Conservation (phyloP, 1,284 basidiomycete genomes). For the Ceratorhiza oryzae-sativae region DNA sequence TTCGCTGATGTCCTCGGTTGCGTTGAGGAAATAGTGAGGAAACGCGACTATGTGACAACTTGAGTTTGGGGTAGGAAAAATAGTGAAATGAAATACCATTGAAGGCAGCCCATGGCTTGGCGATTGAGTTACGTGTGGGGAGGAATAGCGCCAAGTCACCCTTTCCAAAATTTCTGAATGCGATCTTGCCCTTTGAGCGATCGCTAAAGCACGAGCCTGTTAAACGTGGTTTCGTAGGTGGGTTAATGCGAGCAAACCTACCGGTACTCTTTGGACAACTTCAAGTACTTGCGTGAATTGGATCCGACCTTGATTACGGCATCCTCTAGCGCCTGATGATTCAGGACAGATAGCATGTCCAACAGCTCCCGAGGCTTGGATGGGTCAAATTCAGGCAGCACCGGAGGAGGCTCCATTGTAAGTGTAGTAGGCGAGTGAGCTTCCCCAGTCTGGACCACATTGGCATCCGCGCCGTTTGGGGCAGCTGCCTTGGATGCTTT, state of each 20-base stretch:
- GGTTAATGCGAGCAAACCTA: neutral
- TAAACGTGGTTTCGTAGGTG: neutral
- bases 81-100: constrained; percentile 61
- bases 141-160: constrained; percentile 95
- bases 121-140: constrained; percentile 90
- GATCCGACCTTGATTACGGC: constrained; percentile 79
- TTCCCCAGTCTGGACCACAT: constrained; percentile 15
- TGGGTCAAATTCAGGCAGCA: constrained; percentile 59
- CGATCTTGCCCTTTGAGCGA: constrained; percentile 90
- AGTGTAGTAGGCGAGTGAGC: constrained; percentile 5
- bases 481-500: constrained; percentile 31
- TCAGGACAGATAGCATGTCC: constrained; percentile 73
- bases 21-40: constrained; percentile 95
- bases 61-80: neutral
- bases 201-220: constrained; percentile 54
- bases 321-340: constrained; percentile 84
- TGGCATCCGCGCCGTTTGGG: constrained; percentile 16
- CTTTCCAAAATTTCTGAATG: constrained; percentile 90
- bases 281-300: constrained; percentile 94
- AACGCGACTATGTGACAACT: constrained; percentile 71
- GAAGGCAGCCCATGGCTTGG: constrained; percentile 97
- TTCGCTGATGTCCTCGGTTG: constrained; percentile 82
- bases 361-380: constrained; percentile 72
- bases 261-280: constrained; percentile 92
- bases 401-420: constrained; percentile 15